phyloP scores from a whole-genome alignment of 164 flowering plant genomes.

The Umbellularia californica region DNA sequence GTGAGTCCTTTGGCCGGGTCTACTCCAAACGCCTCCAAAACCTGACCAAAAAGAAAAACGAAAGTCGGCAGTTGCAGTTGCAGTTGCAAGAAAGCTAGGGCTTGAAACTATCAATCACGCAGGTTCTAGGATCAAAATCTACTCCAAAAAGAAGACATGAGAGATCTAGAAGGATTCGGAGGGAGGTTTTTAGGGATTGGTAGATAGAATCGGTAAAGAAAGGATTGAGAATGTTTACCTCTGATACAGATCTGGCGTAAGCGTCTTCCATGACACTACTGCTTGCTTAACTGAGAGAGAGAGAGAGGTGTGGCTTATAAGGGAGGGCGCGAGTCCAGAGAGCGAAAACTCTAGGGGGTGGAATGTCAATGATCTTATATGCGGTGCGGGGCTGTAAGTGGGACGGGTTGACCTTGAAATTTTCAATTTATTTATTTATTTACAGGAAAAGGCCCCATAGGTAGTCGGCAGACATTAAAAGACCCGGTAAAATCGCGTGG shows the following conservation, averaged over 20 bases:
- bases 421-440: too few relatives aligned
- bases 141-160: not conserved
- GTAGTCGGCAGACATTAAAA: too few relatives aligned
- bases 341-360: too few relatives aligned
- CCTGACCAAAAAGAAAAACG: slow-evolving; percentile 33
- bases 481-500: too few relatives aligned
- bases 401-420: too few relatives aligned
- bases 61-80: not conserved
- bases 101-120: not conserved
- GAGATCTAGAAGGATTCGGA: not conserved
- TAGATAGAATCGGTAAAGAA: not conserved
- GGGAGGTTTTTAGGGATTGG: not conserved
- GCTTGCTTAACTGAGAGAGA: not conserved
- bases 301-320: too few relatives aligned
- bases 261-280: slow-evolving; percentile 66
- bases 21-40: slow-evolving; percentile 77
- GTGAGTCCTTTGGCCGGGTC: slow-evolving; percentile 74
- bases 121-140: not conserved
- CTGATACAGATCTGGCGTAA: slow-evolving; percentile 72
- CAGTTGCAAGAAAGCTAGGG: not conserved
- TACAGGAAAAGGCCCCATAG: too few relatives aligned
- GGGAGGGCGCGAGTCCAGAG: not conserved
- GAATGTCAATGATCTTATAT: too few relatives aligned
- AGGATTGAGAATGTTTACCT: slow-evolving; percentile 35
- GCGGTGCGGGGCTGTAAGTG: too few relatives aligned